Evolutionary conservation across 2,329 filamentous ascomycete genomes (phyloP), one percentile per base, ranked within the genome.

Genomic region (Alternaria panax): DNA sequence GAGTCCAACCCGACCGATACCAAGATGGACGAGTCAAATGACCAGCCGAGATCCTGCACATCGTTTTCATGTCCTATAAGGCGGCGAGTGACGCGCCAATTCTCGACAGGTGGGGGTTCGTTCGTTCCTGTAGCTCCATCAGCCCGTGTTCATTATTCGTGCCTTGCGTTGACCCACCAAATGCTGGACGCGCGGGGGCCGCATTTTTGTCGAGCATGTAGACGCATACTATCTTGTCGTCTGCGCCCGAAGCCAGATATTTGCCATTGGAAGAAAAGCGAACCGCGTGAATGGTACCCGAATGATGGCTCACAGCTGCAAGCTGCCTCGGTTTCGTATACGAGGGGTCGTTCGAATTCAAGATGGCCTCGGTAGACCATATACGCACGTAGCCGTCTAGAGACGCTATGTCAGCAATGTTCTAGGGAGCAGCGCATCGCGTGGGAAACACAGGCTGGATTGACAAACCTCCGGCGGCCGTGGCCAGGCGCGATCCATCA

Each of bases 141-240:
- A 62, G 70, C 57, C 66, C 65, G 52, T 51, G 57, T 51, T 55
- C 52, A 34, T 30, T 43, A 14, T 40, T 46, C 9, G 28, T 36
- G 18, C 27, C 20, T 36, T 20, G 38, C 7, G 46, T 54, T 42
- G 54, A 78, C 83, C 68, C 88, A 87, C 92, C 93, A 78, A 96
- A 96, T 9, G 91, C 87, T 52, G 90, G 86, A 71, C 91, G 87
- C 27, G 91, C 85, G 3, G 93, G 91, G 24, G 92, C 88, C 24
- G 92, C 88, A 73, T 89, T 92, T 57, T 90, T 87, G 79, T 98
- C 93, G 54, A 97, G 86, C 63, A 92, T 90, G 80, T 99, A 99
- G 67, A 99, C 92, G 80, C 95, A 97, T 66, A 99, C 96, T 75
- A 99, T 94, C 84, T 97, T 97, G 82, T 99, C 95, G 80, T 99